Evolutionary conservation across 106 monocot genomes (phyloP).

Genomic region (Dioscorea dumetorum): DNA sequence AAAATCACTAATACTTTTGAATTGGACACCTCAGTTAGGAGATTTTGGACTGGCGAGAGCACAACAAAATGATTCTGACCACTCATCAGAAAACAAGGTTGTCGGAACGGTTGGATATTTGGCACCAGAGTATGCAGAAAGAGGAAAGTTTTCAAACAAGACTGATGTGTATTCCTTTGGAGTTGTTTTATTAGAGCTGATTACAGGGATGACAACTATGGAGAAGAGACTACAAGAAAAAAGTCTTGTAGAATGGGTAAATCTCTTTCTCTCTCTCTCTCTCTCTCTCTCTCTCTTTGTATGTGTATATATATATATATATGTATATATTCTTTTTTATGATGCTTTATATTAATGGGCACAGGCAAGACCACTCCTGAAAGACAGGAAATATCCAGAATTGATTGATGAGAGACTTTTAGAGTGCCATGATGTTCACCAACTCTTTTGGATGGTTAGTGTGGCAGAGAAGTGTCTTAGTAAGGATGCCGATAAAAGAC

Average conservation of each 20-base stretch:
- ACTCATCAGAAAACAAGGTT: constrained; percentile 13
- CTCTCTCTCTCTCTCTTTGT: too few relatives aligned
- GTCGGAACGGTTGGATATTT: constrained; percentile 37
- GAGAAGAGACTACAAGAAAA: constrained; percentile 15
- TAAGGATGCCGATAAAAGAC: constrained; percentile 29
- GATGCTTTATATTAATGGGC: neutral
- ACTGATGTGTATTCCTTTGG: constrained; percentile 46
- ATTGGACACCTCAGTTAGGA: constrained; percentile 17
- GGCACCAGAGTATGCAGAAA: constrained; percentile 45
- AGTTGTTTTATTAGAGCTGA: constrained; percentile 29
- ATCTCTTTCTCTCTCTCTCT: too few relatives aligned
- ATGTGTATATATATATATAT: too few relatives aligned
- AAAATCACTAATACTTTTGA: too few relatives aligned
- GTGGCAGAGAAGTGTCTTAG: constrained; percentile 30
- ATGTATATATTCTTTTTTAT: neutral
- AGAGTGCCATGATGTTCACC: constrained; percentile 34
- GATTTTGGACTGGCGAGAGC: constrained; percentile 41
- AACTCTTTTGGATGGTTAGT: constrained; percentile 29
- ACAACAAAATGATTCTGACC: constrained; percentile 5
- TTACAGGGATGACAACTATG: constrained; percentile 18
- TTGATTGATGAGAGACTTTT: constrained; percentile 34
- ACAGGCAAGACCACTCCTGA: constrained; percentile 42
- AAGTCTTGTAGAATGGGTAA: constrained; percentile 42
- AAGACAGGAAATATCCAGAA: constrained; percentile 32
- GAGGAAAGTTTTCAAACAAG: constrained; percentile 29